A percentile compares a stretch with the other conserved stretches of the same genome.
phyloP scores from a whole-genome alignment of 768 basidiomycete species.

The Pisolithus orientalis region DNA sequence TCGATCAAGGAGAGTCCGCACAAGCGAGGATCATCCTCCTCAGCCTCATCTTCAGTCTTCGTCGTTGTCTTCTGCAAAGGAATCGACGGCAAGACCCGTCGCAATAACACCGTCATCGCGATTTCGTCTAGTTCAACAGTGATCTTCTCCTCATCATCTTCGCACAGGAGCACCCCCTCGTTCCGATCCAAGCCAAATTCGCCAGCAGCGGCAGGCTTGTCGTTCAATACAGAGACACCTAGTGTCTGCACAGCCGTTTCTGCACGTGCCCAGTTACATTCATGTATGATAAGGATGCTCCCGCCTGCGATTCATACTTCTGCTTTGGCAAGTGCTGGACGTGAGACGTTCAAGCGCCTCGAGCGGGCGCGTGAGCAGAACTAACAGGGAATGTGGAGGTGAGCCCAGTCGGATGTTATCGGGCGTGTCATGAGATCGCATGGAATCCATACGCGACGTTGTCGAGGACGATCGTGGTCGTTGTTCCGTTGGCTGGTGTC shows the following conservation, averaged over 20 bases:
- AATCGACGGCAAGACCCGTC: no score
- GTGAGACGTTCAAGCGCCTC: slow-evolving; percentile 47
- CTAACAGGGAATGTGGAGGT: slow-evolving; percentile 36
- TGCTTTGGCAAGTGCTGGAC: slow-evolving; percentile 39
- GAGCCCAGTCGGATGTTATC: slow-evolving; percentile 11
- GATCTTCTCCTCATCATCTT: no score
- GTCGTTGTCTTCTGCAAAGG: no score
- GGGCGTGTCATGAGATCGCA: slow-evolving; percentile 19
- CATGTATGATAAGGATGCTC: slow-evolving; percentile 79
- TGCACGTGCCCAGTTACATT: slow-evolving; percentile 46
- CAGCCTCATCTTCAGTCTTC: neutral
- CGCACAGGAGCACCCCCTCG: no score
- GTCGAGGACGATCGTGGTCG: slow-evolving; percentile 78
- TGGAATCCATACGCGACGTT: slow-evolving; percentile 70
- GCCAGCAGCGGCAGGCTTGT: no score
- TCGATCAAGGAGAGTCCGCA: slow-evolving; percentile 54
- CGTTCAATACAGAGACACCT: neutral
- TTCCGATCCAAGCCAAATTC: no score
- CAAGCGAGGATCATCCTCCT: neutral
- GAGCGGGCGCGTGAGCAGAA: slow-evolving; percentile 51
- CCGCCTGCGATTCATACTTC: slow-evolving; percentile 80
- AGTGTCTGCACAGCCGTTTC: slow-evolving; percentile 23
- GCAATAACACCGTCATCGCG: slow-evolving; percentile 20
- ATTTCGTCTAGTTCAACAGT: no score
- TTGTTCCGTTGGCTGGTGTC: slow-evolving; percentile 39